Conservation (phyloP, 1,284 basidiomycete genomes). For the Singerocomus rubriflavus region DNA sequence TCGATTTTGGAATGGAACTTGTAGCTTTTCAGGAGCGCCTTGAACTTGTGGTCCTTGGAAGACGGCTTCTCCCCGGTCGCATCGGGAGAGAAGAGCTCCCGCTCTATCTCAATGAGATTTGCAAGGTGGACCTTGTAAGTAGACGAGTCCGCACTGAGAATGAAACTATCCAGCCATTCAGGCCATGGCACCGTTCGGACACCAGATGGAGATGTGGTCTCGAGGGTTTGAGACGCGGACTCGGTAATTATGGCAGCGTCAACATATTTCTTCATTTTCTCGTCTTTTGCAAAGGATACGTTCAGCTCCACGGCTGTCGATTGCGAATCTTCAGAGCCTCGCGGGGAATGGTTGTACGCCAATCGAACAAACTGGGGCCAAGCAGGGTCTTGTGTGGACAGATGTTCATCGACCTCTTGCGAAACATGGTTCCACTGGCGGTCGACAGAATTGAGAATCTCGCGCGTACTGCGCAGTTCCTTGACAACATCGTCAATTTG, state of each 20-base stretch:
- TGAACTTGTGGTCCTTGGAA: constrained; percentile 35
- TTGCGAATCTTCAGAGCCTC: constrained; percentile 59
- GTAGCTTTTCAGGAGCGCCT: constrained; percentile 38
- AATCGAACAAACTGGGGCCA: constrained; percentile 34
- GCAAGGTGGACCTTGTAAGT: constrained; percentile 37
- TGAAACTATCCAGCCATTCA: constrained; percentile 37
- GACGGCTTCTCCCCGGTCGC: constrained; percentile 31
- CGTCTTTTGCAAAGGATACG: constrained; percentile 18
- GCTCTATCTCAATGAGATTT: constrained; percentile 39
- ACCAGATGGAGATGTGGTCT: constrained; percentile 25
- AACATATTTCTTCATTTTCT: constrained; percentile 17
- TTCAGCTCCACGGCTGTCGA: constrained; percentile 41
- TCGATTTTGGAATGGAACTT: constrained; percentile 37
- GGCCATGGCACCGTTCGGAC: constrained; percentile 36
- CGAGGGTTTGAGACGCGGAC: constrained; percentile 13
- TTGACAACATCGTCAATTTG: constrained; percentile 49
- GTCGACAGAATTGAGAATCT: constrained; percentile 39
- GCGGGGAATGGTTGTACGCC: constrained; percentile 30
- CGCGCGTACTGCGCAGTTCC: constrained; percentile 47
- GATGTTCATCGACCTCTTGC: constrained; percentile 42
- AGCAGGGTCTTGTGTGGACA: constrained; percentile 16
- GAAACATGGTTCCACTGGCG: constrained; percentile 41
- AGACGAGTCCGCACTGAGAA: constrained; percentile 34
- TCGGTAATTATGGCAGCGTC: constrained; percentile 28
- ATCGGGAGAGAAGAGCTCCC: constrained; percentile 31